phyloP scores from a whole-genome alignment of 2,329 filamentous ascomycete species.

The Cladosporium velox region DNA sequence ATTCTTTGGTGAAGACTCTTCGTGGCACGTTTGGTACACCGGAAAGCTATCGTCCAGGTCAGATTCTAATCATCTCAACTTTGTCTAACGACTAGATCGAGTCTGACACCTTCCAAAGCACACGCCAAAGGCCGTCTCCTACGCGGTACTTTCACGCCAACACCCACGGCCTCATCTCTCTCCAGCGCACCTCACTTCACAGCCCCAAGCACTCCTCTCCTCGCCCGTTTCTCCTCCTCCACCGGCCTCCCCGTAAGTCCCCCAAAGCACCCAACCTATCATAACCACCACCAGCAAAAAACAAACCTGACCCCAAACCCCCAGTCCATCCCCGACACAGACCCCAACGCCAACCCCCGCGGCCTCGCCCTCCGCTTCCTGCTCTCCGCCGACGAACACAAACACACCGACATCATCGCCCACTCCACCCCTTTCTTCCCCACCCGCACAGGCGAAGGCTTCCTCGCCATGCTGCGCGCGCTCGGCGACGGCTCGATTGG shows the following conservation, averaged over 20 bases:
- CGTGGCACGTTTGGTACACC: conserved; percentile 31
- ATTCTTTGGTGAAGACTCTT: conserved; percentile 28
- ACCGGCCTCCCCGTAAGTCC: conserved; percentile 28
- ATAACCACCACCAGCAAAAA: background rate
- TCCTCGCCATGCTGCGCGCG: conserved; percentile 52
- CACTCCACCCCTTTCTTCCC: conserved; percentile 58
- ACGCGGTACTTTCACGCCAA: conserved; percentile 56
- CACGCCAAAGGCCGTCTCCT: conserved; percentile 58
- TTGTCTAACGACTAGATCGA: conserved; percentile 5
- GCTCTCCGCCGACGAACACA: conserved; percentile 42
- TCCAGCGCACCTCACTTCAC: conserved; percentile 33
- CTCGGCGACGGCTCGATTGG: conserved; percentile 43
- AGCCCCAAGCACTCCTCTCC: conserved; percentile 27
- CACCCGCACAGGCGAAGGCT: conserved; percentile 53
- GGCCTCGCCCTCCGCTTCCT: conserved; percentile 54
- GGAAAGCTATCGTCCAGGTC: conserved; percentile 31
- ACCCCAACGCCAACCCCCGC: conserved; percentile 34
- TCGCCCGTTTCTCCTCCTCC: conserved; percentile 33
- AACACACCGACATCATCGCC: conserved; percentile 59
- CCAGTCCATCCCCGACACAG: conserved; percentile 31
- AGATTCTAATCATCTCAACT: background rate
- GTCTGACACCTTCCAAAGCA: conserved; percentile 38
- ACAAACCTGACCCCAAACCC: background rate
- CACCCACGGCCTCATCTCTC: conserved; percentile 46
- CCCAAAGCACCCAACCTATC: background rate